A percentile compares a stretch with the other conserved stretches of the same genome.
phyloP scores from a whole-genome alignment of 768 basidiomycete genomes.

The Lactarius sp. region DNA sequence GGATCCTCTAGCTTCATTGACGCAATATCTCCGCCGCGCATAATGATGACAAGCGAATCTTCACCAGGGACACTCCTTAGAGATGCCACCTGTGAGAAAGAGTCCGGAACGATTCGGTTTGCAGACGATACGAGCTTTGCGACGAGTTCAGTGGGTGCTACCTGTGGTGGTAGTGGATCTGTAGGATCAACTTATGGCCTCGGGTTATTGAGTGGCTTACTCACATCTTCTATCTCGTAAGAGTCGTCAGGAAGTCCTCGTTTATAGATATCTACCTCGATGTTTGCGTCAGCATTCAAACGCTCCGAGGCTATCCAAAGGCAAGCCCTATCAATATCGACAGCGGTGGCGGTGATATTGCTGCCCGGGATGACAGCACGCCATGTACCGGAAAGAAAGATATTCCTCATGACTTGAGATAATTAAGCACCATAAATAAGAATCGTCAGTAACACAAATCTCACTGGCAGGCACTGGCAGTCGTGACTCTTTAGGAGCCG shows the following conservation, averaged over 20 bases:
- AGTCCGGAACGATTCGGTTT: slow-evolving; percentile 12
- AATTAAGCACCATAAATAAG: background rate
- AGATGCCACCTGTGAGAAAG: slow-evolving; percentile 39
- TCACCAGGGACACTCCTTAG: slow-evolving; percentile 62
- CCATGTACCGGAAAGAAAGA: slow-evolving; percentile 20
- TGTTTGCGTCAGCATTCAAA: slow-evolving; percentile 22
- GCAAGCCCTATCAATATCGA: slow-evolving; percentile 19
- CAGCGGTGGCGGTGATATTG: slow-evolving; percentile 13
- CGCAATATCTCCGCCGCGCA: slow-evolving; percentile 79
- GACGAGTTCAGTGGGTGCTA: slow-evolving; percentile 2
- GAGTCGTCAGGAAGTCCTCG: background rate
- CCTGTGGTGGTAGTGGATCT: slow-evolving; percentile 7
- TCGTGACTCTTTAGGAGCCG: background rate
- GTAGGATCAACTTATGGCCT: background rate
- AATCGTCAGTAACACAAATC: too few relatives aligned
- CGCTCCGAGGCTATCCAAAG: slow-evolving; percentile 24
- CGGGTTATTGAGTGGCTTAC: background rate
- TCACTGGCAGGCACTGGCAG: too few relatives aligned
- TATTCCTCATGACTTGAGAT: slow-evolving; percentile 11
- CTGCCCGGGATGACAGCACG: background rate
- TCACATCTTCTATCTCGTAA: slow-evolving; percentile 4
- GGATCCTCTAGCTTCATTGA: slow-evolving; percentile 54
- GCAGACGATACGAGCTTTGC: slow-evolving; percentile 20
- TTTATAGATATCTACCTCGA: slow-evolving; percentile 22
- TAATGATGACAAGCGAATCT: slow-evolving; percentile 58